A percentile compares a stretch with the other conserved stretches of the same genome.
Conservation (phyloP, 306 rosid species). For the Senna siamea region DNA sequence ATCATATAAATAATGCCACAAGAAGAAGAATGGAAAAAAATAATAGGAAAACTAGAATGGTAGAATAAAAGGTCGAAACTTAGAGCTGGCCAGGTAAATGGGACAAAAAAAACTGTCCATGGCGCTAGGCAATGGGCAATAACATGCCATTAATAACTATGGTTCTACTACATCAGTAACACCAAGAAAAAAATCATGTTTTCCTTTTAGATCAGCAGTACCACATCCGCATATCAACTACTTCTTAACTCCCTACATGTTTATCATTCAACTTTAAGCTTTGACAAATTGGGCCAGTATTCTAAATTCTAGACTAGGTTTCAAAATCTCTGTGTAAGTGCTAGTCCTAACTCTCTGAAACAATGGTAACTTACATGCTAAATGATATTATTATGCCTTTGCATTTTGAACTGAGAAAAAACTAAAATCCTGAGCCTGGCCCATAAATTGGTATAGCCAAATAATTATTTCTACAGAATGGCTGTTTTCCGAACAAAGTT, state of each 20-base stretch:
- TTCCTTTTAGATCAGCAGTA: background rate
- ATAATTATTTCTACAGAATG: background rate
- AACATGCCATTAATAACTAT: no score
- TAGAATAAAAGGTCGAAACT: no score
- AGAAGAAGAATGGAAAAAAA: no score
- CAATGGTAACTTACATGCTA: background rate
- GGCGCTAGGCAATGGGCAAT: no score
- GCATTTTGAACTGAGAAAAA: background rate
- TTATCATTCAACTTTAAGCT: background rate
- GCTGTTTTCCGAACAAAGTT: background rate
- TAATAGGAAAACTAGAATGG: no score
- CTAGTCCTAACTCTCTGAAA: background rate
- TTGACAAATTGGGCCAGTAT: background rate
- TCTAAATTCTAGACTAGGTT: background rate
- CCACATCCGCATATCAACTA: background rate
- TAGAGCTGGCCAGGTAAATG: no score
- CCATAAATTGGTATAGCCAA: background rate
- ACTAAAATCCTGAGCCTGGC: background rate
- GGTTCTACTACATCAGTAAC: background rate
- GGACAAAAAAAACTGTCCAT: no score
- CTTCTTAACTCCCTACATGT: background rate
- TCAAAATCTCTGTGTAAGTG: background rate
- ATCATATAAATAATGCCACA: no score
- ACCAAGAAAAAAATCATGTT: background rate
- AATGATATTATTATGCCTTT: slow-evolving; percentile 7